Evolutionary conservation across 768 basidiomycete genomes (phyloP).

Genomic region (Cystobasidium onofrii): DNA sequence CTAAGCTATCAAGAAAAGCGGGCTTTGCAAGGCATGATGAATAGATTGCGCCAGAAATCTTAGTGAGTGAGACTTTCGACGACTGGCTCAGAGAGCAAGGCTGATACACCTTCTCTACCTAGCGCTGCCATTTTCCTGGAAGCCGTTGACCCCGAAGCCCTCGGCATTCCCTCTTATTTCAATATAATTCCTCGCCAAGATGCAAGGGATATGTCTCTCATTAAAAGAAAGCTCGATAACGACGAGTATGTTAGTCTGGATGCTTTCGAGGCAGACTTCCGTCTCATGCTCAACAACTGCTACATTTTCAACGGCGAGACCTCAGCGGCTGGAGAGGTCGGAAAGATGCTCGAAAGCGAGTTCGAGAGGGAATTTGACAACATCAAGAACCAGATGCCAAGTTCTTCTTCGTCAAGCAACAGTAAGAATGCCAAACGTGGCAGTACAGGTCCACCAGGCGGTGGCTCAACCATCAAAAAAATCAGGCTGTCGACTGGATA

Average conservation of each 20-base stretch:
- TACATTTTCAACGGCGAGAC: conserved; percentile 68
- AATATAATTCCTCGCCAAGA: conserved; percentile 75
- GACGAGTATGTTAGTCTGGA: conserved; percentile 74
- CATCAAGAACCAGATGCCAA: conserved; percentile 13
- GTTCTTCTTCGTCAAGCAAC: neutral
- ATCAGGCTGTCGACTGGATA: conserved; percentile 18
- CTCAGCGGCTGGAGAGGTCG: conserved; percentile 33
- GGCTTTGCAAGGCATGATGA: conserved; percentile 62
- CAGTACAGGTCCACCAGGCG: conserved; percentile 11
- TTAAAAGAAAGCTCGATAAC: conserved; percentile 67
- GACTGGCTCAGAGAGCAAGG: too few species aligned
- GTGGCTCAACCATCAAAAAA: conserved; percentile 28
- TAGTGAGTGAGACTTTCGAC: too few species aligned
- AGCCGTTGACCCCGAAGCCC: conserved; percentile 75
- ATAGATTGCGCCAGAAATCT: conserved; percentile 60
- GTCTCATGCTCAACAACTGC: conserved; percentile 81
- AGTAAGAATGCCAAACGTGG: conserved; percentile 12
- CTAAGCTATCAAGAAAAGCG: conserved; percentile 73
- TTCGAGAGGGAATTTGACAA: conserved; percentile 18
- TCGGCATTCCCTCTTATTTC: conserved; percentile 80
- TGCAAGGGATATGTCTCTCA: conserved; percentile 75
- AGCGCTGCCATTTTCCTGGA: conserved; percentile 52
- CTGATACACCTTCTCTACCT: too few species aligned
- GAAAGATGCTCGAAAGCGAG: conserved; percentile 14
- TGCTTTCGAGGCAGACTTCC: conserved; percentile 72